Evolutionary conservation across 768 basidiomycete species (phyloP), one percentile per base, ranked within the genome.

Genomic region (Leccinum rimulosum): DNA sequence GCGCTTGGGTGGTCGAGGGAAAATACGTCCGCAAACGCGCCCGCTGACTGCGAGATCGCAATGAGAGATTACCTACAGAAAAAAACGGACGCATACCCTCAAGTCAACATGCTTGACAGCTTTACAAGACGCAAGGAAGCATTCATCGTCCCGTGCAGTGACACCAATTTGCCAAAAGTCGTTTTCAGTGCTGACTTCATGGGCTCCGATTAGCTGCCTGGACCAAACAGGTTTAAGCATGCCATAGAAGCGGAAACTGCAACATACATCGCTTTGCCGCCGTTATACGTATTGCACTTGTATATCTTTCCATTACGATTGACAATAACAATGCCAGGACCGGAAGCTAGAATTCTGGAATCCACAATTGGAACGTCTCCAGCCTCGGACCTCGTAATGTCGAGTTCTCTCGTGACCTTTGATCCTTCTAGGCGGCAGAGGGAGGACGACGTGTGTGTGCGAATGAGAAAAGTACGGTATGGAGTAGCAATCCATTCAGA

Each of bases 271-370:
- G 65, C 62, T 62, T 74, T 76, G 19, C 66, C 62, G 3, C 76
- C 78, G 33, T 68, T 65, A n/a, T 66, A 63, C n/a, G 79, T 55
- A 54, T 68, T 74, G 52, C 76, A 82, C 15, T 70, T 74, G 58
- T 82, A 87, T 19, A 88, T 69, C n/a, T 69, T 68, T 10, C 88
- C 88, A 22, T 61, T 58, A 50, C 80, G 77, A 60, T 84, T 85
- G 19, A 84, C 80, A 3, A 80, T 58, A 15, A 81, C 66, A 8
- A 79, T 68, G 14, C 75, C 73, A n/a, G 69, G 59, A 25, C 67
- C 61, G 28, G 65, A 65, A 12, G 73, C 66, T 1, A 73, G 64
- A 48, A 82, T 67, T 55, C 75, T 77, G 35, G 84, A 73, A 67
- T 89, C 87, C 22, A 81, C 74, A 11, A 80, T 68, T 33, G 73